Base-by-base conservation (phyloP, 2,329 filamentous ascomycete species). In the Aspergillus flavus region DNA sequence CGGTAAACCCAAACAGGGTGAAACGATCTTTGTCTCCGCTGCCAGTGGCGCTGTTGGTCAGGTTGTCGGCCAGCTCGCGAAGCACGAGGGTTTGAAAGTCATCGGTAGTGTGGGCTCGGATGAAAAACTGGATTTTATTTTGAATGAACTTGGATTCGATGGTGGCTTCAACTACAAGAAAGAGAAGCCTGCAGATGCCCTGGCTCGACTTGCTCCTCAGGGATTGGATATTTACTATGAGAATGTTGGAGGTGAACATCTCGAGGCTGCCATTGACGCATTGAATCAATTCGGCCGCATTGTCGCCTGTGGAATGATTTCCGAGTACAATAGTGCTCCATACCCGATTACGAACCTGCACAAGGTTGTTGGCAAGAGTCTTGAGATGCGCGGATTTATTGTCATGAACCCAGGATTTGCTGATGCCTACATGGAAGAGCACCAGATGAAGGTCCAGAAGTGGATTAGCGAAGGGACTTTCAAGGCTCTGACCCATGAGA, bases 101-200 rank as follows among this genome's bases (percentile, higher is more conserved):
- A 89, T 96, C 66, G 93, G 92, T n/a, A 92, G 88, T 58, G 92
- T 93, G 11, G 92, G 93, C 3, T 87, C 87, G 23, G 90, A 94
- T 72, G 89, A 91, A 72, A 96, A 96, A 82, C 82, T 93, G 28
- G 86, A 91, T 21, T 95, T 88, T 76, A 90, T 93, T 75, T 81
- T 77, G 61, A 87, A 90, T 59, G 87, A 90, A 55, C 84, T 93
- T 41, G 83, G 84, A 28, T 93, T 93, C 73, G 89, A 93, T 71
- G 85, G 77, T 16, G 92, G 89, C 9, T 95, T 94, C 70, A 95
- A 96, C 83, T 96, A 96, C 84, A 94, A 95, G 85, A 93, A 87
- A 69, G 91, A 95, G 81, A 86, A 84, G 69, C 85, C 91, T 0
- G 73, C 79, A 0, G 88, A 89, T 11, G 92, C 91, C 0, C 83